phyloP scores from a whole-genome alignment of 2,329 filamentous ascomycete species.

The Graphium sp. region DNA sequence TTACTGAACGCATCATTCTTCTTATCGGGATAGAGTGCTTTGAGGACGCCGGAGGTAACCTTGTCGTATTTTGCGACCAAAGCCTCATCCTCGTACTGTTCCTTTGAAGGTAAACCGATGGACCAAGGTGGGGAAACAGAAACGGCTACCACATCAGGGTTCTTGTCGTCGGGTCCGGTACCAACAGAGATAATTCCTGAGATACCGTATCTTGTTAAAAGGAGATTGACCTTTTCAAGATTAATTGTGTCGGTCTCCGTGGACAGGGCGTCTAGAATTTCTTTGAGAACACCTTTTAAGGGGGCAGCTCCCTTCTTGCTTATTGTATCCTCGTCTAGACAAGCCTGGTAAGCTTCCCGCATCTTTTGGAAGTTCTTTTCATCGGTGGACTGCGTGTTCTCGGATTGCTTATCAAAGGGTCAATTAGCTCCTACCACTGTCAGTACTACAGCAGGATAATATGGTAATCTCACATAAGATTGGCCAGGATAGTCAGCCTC shows the following conservation, averaged over 20 bases:
- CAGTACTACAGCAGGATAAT: conserved; percentile 7
- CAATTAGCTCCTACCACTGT: conserved; percentile 5
- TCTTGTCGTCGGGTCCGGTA: conserved; percentile 23
- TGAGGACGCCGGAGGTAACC: conserved; percentile 9
- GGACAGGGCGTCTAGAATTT: conserved; percentile 12
- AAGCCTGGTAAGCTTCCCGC: conserved; percentile 46
- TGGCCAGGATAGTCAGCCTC: conserved; percentile 35
- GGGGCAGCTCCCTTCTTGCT: conserved; percentile 36
- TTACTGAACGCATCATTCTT: conserved; percentile 20
- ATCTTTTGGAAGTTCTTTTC: conserved; percentile 50
- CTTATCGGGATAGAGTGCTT: conserved; percentile 14
- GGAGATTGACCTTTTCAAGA: conserved; percentile 23
- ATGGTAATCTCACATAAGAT: conserved; percentile 18
- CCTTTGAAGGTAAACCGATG: conserved; percentile 44
- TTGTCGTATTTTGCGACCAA: conserved; percentile 31
- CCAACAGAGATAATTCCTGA: conserved; percentile 17
- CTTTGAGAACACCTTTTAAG: conserved; percentile 34
- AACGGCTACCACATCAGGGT: conserved; percentile 18
- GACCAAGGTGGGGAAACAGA: conserved; percentile 23
- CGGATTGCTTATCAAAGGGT: conserved; percentile 22
- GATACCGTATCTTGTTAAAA: conserved; percentile 27
- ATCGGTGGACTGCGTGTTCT: too few species aligned
- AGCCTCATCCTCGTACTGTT: conserved; percentile 39
- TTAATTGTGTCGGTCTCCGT: conserved; percentile 11
- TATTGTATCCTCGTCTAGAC: conserved; percentile 43